Evolutionary conservation across 306 rosid species (phyloP), one percentile per base, ranked within the genome.

Genomic region (Quercus aquifolioides): DNA sequence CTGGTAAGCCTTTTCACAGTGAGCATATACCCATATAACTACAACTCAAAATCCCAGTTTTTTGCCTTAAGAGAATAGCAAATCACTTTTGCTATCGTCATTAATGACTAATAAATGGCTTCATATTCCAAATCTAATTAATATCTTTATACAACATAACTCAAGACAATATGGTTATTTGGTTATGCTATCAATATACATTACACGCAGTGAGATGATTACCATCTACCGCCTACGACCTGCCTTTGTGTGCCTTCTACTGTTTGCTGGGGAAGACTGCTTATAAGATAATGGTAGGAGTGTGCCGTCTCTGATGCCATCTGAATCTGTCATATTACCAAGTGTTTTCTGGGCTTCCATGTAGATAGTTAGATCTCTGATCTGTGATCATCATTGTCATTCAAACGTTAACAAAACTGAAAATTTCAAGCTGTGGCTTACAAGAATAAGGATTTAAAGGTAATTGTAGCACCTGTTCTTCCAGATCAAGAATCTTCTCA

Each of bases 251-350:
- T 85, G 90, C 78, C 83, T 93, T 81, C 83, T 93, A 43, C 82
- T 41, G 74, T 65, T 89, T 55, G 85, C 52, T 5, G 92, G 73
- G 82, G 96, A 86, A 72, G 94, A 82, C 77, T 89, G 91, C 76
- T 85, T 90, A 49, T 89, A 84, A 28, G 92, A 92, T 69, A 93
- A 88, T 17, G 98, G 96, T 75, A 93, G 78, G 30, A 93, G 54
- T 33, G 90, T 93, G 75, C 96, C 99, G 23, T 96, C 97, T 85
- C 85, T 93, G 78, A 95, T 88, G 81, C 87, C 92, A 80, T 91
- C 86, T 15, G 94, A 81, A 83, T 85, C 97, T 20, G 84, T 77
- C 86, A 92, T 87, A 77, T 79, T 92, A 23, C 69, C 84, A 63
- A 95, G 90, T 49, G 97, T 83, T 76, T 90, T 91, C 69, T 92